Base-by-base conservation (phyloP, 805 yeast species). In the Wickerhamiella cacticola region DNA sequence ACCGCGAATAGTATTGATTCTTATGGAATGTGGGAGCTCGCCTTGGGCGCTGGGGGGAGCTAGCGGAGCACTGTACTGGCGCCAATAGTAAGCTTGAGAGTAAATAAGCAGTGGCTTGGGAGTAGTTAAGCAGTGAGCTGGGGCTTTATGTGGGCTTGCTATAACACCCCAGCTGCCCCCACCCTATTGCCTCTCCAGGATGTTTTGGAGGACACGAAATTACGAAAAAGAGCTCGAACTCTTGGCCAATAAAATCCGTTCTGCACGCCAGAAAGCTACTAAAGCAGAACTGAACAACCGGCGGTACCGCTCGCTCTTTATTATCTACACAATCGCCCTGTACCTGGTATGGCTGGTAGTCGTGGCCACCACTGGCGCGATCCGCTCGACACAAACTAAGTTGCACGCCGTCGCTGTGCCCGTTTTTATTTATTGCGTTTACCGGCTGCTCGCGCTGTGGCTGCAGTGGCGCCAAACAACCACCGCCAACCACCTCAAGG, bases 211-310 rank as follows among this genome's bases (percentile, higher is more conserved):
- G 21, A 10, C 29, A 7, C 39, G 43, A 13, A 36, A 57, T 42
- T 66, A 60, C 52, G 70, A 67, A 50, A 56, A 59, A 50, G 64
- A 60, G 41, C 60, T 67, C 25, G 59, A 61, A 38, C 41, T 48
- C 15, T 54, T 67, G 13, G 53, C 64, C 6, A 41, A 55, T 13
- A 50, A 60, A 50, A 61, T 66, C 31, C 36, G 43, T 6, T 24
- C 24, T 18, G 36, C 40, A 22, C 50, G 48, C 18, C 49, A 51
- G 23, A 50, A 28, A 28, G 51, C 44, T 43, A 59, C 53, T 49
- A 55, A 44, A 41, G 48, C 41, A 25, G n/a, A 31, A 15, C 36
- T 31, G 6, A 31, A 31, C n/a, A 56, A 47, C 1, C 57, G 68
- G 16, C 55, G 68, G 26, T 48, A 58, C 42, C 55, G 55, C 21